Evolutionary conservation across 1,139 yeast genomes (phyloP), one percentile per base, ranked within the genome.

Genomic region (Nakaseomyces bracarensis): DNA sequence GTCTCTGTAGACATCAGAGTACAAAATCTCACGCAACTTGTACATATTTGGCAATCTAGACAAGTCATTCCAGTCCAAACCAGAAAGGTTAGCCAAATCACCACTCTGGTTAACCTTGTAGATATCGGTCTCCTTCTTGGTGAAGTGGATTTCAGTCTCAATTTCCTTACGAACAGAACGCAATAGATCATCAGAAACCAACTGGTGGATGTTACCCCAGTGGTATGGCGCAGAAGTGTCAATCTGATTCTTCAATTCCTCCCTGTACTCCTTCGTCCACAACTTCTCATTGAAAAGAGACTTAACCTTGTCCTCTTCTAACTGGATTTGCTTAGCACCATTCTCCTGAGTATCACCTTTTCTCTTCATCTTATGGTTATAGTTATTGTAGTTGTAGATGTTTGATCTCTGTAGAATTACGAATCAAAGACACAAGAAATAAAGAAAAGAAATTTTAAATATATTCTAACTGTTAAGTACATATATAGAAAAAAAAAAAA

Each of bases 21-120:
- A 93, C 21, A 93, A 74, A 1, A 93, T 96, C 21, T 87, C 81
- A 51, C 97, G 70, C 34, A 93, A 67, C 56, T 82, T 80, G 58
- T 70, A 82, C 42, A 93, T 64, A 4, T 82, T 77, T 3, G 94
- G 85, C 42, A 93, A 68, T 53, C 84, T 68, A 6, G 79, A 71
- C 38, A 83, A 67, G 60, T 91, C 96, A 42, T 77, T 76, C 71
- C 79, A 73, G 50, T 85, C 76, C 47, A 93, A 69, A 0, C 96
- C 96, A 0, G 94, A 82, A 39, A 93, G 66, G 59, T 93, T 93
- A 33, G 96, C 96, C 54, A 93, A 71, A 62, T 93, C 98, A 21
- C 98, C 99, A 39, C 93, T 82, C 63, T 93, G 99, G 60, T 72
- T 81, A 25, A 93, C 95, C 61, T 86, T 89, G 65, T 93, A 93